Base-by-base conservation (phyloP, 345 rosid genomes). In the Cochlearia excelsa region DNA sequence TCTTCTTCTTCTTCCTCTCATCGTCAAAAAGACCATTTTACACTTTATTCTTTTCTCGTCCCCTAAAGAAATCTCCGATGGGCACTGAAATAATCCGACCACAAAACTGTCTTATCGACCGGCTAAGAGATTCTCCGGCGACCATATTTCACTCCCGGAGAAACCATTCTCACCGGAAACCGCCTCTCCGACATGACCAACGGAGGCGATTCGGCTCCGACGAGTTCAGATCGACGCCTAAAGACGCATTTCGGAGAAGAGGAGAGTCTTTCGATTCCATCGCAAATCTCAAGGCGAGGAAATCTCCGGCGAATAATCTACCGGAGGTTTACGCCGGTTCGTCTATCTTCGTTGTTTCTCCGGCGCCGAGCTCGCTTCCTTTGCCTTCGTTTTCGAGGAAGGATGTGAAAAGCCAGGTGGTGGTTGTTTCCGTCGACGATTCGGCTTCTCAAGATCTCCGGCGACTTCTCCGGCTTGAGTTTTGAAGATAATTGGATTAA, bases 71-170 rank as follows among this genome's bases (percentile, higher is more conserved):
- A 9, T 33, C 43, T 38, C 39, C 56, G 30, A 93, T 89, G 99
- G 99, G 86, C 26, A 89, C 95, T 30, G 86, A 93, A 75, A 54
- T 85, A 26, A 72, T 87, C 53, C 76, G 90, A 65, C 94, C 99
- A 10, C 97, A 80, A 66, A 82, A 82, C 55, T 78, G 81, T 80
- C 69, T 87, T 61, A 59, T 59, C 35, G 73, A 76, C 16, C 66
- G 81, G 40, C 68, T 82, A 28, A 70, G 82, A 65, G 67, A 68
- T 46, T 46, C 84, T 69, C 81, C 93, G 46, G 63, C 62, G 45
- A 54, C 73, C 2, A 53, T 54, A 16, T 81, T 56, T 52, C 56
- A 78, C 5, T 84, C 81, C 41, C 82, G 89, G 70, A 82, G 75
- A 35, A 79, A 62, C 57, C 51, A 70, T 46, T 45, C 49, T 40